phyloP scores from a whole-genome alignment of 805 yeast genomes.

The Saturnispora saitoi region DNA sequence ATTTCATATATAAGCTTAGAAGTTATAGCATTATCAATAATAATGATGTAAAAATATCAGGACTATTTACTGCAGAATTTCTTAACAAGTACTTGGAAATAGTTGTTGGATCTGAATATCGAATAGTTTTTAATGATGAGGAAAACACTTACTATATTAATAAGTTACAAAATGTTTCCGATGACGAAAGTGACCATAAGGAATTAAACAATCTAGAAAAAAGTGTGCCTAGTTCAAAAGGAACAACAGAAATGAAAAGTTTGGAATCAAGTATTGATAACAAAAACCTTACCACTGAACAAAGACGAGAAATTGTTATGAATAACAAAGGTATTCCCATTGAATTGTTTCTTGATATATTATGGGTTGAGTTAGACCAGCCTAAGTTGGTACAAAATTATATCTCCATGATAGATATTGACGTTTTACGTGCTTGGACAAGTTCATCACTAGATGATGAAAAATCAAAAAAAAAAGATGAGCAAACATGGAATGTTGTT shows the following conservation, averaged over 20 bases:
- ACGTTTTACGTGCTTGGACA: slow-evolving; percentile 10
- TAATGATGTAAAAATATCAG: neutral
- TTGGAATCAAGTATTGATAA: neutral
- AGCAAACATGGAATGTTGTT: neutral
- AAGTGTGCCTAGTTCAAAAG: neutral
- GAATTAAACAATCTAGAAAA: neutral
- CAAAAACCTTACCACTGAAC: neutral
- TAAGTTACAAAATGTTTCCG: neutral
- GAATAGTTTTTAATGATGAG: neutral
- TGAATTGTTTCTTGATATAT: slow-evolving; percentile 6
- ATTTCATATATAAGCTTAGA: neutral
- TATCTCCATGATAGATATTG: slow-evolving; percentile 6
- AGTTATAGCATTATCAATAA: neutral
- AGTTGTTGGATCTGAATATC: neutral
- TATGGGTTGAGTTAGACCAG: neutral
- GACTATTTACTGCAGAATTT: neutral
- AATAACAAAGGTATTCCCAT: neutral
- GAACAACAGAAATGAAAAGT: neutral
- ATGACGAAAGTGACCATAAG: neutral
- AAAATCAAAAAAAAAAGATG: neutral
- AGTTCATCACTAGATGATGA: neutral
- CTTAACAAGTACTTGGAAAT: slow-evolving; percentile 1
- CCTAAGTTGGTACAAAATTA: neutral
- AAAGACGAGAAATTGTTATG: neutral
- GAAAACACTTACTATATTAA: neutral